A percentile compares a stretch with the other conserved stretches of the same genome.
Conservation (phyloP, 352 stramenopile species). For the Peronospora farinosa region DNA sequence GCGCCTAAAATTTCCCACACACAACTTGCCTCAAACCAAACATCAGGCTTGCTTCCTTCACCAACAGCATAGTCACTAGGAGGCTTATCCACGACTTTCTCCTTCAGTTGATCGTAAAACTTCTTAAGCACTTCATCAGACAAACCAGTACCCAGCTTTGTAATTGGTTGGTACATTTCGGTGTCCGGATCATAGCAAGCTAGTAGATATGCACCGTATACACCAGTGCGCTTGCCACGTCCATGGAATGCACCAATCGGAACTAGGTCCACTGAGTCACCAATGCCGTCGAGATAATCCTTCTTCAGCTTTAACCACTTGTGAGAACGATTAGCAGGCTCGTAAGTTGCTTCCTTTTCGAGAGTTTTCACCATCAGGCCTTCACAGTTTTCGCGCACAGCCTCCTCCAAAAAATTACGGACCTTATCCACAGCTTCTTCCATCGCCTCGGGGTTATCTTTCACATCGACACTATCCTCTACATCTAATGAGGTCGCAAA, state of each 20-base stretch:
- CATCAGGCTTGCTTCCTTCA: constrained; percentile 86
- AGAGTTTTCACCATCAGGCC: constrained; percentile 99
- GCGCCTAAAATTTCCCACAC: constrained; percentile 99
- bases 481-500: constrained; percentile 91
- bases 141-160: constrained; percentile 98
- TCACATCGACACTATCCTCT: constrained; percentile 74
- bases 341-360: constrained; percentile 94
- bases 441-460: constrained; percentile 86
- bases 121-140: constrained; percentile 96
- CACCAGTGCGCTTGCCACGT: constrained; percentile 91
- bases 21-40: constrained; percentile 94
- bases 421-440: constrained; percentile 73
- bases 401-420: constrained; percentile 92
- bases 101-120: constrained; percentile 79
- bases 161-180: constrained; percentile 98
- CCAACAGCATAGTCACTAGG: constrained; percentile 90
- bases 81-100: constrained; percentile 76
- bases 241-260: constrained; percentile 98
- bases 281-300: constrained; percentile 97
- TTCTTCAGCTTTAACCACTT: constrained; percentile 99
- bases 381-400: constrained; percentile 91
- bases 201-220: constrained; percentile 97
- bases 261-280: constrained; percentile 97
- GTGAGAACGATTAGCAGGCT: constrained; percentile 95
- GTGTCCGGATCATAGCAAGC: constrained; percentile 97